Evolutionary conservation across 108 stramenopile genomes (phyloP).

Genomic region (Asterionellopsis glacialis): DNA sequence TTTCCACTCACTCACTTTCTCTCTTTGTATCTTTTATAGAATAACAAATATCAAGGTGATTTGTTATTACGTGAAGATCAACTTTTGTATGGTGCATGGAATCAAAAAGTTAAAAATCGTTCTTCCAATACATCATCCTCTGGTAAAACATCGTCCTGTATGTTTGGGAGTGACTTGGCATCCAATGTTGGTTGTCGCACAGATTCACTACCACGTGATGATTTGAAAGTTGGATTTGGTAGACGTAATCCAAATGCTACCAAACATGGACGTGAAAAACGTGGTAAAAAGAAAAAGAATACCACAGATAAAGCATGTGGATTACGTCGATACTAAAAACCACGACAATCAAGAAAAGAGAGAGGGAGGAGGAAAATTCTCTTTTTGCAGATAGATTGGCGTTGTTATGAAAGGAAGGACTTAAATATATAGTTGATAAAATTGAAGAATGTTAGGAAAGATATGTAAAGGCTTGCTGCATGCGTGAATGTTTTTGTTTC

Average conservation of each 20-base stretch:
- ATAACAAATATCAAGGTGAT: constrained; percentile 66
- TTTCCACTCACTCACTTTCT: too few species aligned
- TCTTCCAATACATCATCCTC: constrained; percentile 49
- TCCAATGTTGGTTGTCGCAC: constrained; percentile 75
- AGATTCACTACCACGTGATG: constrained; percentile 50
- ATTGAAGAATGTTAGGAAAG: too few species aligned
- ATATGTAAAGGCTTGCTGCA: too few species aligned
- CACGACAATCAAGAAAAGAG: background rate
- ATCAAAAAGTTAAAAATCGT: constrained; percentile 84
- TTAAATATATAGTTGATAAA: too few species aligned
- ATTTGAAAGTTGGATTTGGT: constrained; percentile 86
- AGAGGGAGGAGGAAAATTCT: too few species aligned
- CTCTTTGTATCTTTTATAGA: too few species aligned
- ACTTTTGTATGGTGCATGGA: constrained; percentile 93
- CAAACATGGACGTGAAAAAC: constrained; percentile 87
- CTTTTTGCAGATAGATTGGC: too few species aligned
- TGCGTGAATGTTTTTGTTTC: too few species aligned
- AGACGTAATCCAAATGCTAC: constrained; percentile 86
- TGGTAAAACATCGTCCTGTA: constrained; percentile 65
- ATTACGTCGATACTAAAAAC: constrained; percentile 75
- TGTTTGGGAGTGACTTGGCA: constrained; percentile 87
- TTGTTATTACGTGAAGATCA: constrained; percentile 96
- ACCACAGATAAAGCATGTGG: constrained; percentile 77
- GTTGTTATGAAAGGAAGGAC: too few species aligned
- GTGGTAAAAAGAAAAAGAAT: constrained; percentile 91